Evolutionary conservation across 441 rosid genomes (phyloP), one percentile per base, ranked within the genome.

Genomic region (Raphanus hybrid): DNA sequence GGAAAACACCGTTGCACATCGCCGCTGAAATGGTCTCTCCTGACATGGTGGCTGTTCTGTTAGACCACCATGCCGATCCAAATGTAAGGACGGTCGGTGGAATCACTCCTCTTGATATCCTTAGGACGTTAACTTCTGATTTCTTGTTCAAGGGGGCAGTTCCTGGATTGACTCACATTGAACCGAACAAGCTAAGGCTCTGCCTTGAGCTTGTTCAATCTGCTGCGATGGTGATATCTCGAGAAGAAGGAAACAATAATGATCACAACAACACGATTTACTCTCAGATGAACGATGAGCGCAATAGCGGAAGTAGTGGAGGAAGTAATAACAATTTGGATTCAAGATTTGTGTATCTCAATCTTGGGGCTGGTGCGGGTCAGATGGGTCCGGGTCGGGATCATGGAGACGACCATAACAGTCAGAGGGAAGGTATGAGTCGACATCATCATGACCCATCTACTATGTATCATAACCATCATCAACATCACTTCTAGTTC

Each of bases 11-110:
- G 0, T 92, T 96, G 16, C 99, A 96, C 72, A 80, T 92, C 3
- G 99, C 98, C 0, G 93, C 99, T 3, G 98, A 96, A 79, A 93
- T 96, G 99, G 98, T 96, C 29, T 96, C 97, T 8, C 97, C 98
- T 0, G 99, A 96, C 75, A 96, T 96, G 99, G 99, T 96, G 57
- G 90, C 99, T 4, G 99, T 96, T 12, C 83, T 96, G 52, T 85
- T 96, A 7, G 99, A 96, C 72, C 99, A 96, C 65, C 99, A 96
- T 45, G 99, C 99, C 0, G 96, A 96, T 78, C 99, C 99, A 4
- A 96, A 92, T 74, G 97, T 92, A 12, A 66, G 94, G 62, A 92
- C 98, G 2, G 94, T 96, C 0, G 98, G 95, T 60, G 98, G 97
- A n/a, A 78, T 91, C 57, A 93, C 97, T 45, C 99, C 99, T 1